phyloP scores from a whole-genome alignment of 169 alveolate species.

The Plasmodium blacklocki region DNA sequence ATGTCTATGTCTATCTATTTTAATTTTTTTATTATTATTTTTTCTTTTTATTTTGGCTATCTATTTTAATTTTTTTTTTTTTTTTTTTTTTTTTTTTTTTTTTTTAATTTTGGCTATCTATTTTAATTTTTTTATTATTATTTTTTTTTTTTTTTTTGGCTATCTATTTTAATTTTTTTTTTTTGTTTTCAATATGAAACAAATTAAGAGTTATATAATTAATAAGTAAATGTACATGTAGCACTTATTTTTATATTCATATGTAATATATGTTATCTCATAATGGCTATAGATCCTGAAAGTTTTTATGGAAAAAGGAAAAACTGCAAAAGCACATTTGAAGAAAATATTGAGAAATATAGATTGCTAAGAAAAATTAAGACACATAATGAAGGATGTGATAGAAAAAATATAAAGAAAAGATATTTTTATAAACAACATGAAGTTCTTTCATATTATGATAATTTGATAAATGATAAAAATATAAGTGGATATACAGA shows the following conservation, averaged over 20 bases:
- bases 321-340: slow-evolving; percentile 16
- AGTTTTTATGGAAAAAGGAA: slow-evolving; percentile 67
- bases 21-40: too few relatives aligned
- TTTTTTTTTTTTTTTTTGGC: too few relatives aligned
- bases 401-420: slow-evolving; percentile 15
- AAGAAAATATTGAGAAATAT: slow-evolving; percentile 54
- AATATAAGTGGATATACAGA: slow-evolving; percentile 4
- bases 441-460: slow-evolving; percentile 60
- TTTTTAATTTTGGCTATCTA: not conserved
- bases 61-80: not conserved
- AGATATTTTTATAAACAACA: slow-evolving; percentile 61
- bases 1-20: not conserved
- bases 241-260: too few relatives aligned
- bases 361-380: slow-evolving; percentile 25
- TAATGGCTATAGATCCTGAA: slow-evolving; percentile 54
- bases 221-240: too few relatives aligned
- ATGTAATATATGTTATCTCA: not conserved
- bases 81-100: not conserved
- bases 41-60: too few relatives aligned
- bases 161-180: too few relatives aligned
- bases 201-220: too few relatives aligned
- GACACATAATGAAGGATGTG: not conserved
- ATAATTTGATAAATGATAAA: not conserved
- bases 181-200: too few relatives aligned
- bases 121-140: not conserved